phyloP scores from a whole-genome alignment of 2,329 filamentous ascomycete genomes.

The Incumbomyces delicatus region DNA sequence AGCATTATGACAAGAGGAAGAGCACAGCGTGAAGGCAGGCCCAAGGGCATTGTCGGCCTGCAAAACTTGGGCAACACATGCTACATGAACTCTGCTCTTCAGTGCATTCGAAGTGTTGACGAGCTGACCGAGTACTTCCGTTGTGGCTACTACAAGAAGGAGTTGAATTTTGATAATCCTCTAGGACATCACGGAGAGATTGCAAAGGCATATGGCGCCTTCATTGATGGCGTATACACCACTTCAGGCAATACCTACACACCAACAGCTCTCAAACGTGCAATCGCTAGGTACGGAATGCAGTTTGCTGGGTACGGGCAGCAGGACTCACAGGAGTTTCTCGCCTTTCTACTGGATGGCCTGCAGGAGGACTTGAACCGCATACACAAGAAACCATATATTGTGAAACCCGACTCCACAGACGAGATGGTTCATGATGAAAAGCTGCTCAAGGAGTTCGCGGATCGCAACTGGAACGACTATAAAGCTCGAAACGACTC shows the following conservation, averaged over 20 bases:
- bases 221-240: constrained; percentile 72
- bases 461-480: constrained; percentile 80
- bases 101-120: constrained; percentile 87
- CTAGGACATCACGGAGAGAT: constrained; percentile 78
- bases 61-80: constrained; percentile 93
- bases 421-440: constrained; percentile 87
- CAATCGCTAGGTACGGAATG: constrained; percentile 69
- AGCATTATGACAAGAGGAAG: constrained; percentile 61
- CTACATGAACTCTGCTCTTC: constrained; percentile 97
- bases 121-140: constrained; percentile 91
- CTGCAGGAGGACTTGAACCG: constrained; percentile 92
- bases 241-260: constrained; percentile 57
- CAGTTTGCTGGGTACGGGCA: constrained; percentile 91
- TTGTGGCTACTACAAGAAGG: constrained; percentile 58
- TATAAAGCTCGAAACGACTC: constrained; percentile 90
- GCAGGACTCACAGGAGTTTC: constrained; percentile 94
- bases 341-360: constrained; percentile 88
- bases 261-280: constrained; percentile 72
- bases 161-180: constrained; percentile 78
- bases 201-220: constrained; percentile 68
- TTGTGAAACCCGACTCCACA: constrained; percentile 93
- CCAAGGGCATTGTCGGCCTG: constrained; percentile 69
- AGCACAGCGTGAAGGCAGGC: constrained; percentile 51
- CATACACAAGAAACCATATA: constrained; percentile 90
- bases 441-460: constrained; percentile 71